Percentiles rank a stretch among this genome's conserved stretches.
Evolutionary conservation across 352 stramenopile genomes (phyloP).

Genomic region (Detonula confervacea): DNA sequence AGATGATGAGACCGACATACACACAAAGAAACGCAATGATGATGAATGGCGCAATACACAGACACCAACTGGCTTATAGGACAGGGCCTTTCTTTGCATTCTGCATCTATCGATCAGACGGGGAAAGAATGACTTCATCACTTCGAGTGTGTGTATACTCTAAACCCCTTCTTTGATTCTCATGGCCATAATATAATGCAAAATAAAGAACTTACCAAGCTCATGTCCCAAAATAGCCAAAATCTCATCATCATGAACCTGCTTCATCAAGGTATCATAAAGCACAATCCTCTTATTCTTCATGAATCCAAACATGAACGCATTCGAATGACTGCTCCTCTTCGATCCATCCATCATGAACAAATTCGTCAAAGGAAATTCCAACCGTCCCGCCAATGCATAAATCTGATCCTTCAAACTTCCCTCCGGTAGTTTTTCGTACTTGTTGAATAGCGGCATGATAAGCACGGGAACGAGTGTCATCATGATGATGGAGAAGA

Average conservation of each 20-base stretch:
- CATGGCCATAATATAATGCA: too few relatives aligned
- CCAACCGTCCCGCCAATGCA: slow-evolving; percentile 88
- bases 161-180: too few relatives aligned
- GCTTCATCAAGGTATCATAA: slow-evolving; percentile 96
- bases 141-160: neutral
- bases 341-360: slow-evolving; percentile 98
- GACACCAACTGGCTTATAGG: neutral
- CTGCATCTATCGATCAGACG: neutral
- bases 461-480: slow-evolving; percentile 95
- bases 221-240: slow-evolving; percentile 96
- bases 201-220: slow-evolving; percentile 81
- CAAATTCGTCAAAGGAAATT: slow-evolving; percentile 96
- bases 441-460: slow-evolving; percentile 98
- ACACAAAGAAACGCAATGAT: too few relatives aligned
- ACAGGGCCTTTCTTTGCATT: neutral
- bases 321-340: slow-evolving; percentile 86
- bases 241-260: slow-evolving; percentile 93
- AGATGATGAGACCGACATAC: too few relatives aligned
- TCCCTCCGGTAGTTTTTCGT: slow-evolving; percentile 86
- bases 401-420: slow-evolving; percentile 92
- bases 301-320: slow-evolving; percentile 94
- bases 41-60: too few relatives aligned
- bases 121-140: neutral
- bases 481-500: slow-evolving; percentile 94
- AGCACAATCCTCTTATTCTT: slow-evolving; percentile 94